Evolutionary conservation across 2,329 filamentous ascomycete genomes (phyloP), one percentile per base, ranked within the genome.

Genomic region (Botrytis squamosa): DNA sequence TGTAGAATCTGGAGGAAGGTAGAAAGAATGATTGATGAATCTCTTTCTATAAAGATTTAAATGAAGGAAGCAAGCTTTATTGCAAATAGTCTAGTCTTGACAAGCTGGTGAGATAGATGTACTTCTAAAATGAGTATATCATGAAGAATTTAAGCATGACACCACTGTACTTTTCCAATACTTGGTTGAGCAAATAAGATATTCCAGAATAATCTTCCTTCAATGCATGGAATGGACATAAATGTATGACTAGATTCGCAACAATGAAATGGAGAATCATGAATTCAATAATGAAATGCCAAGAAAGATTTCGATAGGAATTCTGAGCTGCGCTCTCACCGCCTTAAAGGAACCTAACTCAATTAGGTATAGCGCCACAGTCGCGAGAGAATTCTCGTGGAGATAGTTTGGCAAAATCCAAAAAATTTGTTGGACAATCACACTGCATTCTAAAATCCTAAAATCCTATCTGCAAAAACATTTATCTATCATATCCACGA

Each of bases 1-100:
- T 72, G 70, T 72, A 72, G 70, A 72, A 67, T 72, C 49, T 38
- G 62, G 62, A 57, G 49, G 70, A 33, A 46, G 36, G 66, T 42
- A 57, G 49, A 38, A 42, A 68, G 66, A 18, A 42, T 33, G 66
- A 68, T 72, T 40, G 66, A 68, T 72, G 52, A 55, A 59, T 72
- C 38, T 46, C 49, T 52, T 67, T 57, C 40, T 44, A 71, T 52
- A n/a, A 72, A 65, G 63, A 52, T 44, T 49, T n/a, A n/a, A 72
- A 72, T 36, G 46, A 42, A 44, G 33, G 14, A 42, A 55, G 46
- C 46, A 55, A 42, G 44, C n/a, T 44, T 55, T 33, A 65, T 65
- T 63, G 33, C 59, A 55, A 46, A 52, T 29, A 60, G 25, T 57
- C 55, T 38, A 57, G 36, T 33, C 49, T 68, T 20, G 25, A 42